Evolutionary conservation across 352 stramenopile genomes (phyloP).

Genomic region (Phytophthora constricta): DNA sequence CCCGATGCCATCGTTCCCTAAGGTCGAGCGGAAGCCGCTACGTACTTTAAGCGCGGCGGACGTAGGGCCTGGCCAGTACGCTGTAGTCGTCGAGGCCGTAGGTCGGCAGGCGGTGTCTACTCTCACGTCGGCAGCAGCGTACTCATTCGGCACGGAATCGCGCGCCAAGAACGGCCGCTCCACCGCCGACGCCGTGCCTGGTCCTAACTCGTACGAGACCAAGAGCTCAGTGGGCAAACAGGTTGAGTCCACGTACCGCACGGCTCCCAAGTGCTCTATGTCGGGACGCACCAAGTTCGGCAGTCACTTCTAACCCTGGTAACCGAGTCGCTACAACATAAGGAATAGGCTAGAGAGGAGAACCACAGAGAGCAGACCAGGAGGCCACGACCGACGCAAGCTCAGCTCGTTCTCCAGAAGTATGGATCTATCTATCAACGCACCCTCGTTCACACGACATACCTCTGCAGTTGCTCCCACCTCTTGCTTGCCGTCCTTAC

Average conservation of each 20-base stretch:
- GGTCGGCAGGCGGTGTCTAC: conserved; percentile 76
- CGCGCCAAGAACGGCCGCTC: conserved; percentile 47
- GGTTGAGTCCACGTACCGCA: conserved; percentile 70
- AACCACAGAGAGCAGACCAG: conserved; percentile 1
- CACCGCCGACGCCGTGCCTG: conserved; percentile 37
- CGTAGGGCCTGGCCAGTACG: conserved; percentile 77
- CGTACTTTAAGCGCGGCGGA: conserved; percentile 48
- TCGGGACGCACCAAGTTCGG: conserved; percentile 82
- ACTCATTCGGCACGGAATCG: conserved; percentile 71
- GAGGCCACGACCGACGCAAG: not conserved
- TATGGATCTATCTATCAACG: conserved; percentile 29
- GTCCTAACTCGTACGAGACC: conserved; percentile 57
- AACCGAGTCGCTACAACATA: not conserved
- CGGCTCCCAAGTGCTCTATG: conserved; percentile 74
- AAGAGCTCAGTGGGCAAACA: conserved; percentile 73
- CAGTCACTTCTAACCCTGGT: conserved; percentile 59
- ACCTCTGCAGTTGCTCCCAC: conserved; percentile 15
- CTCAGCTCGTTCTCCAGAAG: conserved; percentile 21
- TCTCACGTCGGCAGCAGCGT: conserved; percentile 58
- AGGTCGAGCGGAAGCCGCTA: conserved; percentile 76
- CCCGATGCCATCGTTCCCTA: conserved; percentile 63
- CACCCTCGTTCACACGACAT: conserved; percentile 12
- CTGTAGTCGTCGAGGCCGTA: conserved; percentile 66
- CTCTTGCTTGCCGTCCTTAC: conserved; percentile 9
- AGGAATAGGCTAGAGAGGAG: conserved; percentile 21